phyloP scores from a whole-genome alignment of 2,329 filamentous ascomycete genomes.

The Akanthomyces lecanii region DNA sequence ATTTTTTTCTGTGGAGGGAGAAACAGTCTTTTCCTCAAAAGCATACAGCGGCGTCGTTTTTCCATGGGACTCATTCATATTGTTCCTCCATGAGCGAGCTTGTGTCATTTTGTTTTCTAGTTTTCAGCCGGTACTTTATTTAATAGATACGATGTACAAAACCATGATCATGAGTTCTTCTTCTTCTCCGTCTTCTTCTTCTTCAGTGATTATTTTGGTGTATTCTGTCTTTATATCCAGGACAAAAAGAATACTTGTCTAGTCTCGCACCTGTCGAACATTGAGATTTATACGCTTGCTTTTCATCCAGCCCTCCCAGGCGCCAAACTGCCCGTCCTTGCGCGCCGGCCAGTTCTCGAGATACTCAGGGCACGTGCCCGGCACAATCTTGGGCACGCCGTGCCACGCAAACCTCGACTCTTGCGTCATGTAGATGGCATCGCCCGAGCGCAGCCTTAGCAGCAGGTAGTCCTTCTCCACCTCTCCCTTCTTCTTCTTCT shows the following conservation, averaged over 20 bases:
- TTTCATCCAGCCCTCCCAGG: conserved; percentile 83
- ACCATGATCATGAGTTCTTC: too few species aligned
- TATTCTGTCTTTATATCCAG: not conserved
- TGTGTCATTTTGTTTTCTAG: not conserved
- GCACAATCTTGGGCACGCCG: conserved; percentile 82
- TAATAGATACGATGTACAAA: conserved; percentile 11
- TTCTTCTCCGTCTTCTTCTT: not conserved
- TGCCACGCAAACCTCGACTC: conserved; percentile 89
- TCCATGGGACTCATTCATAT: not conserved
- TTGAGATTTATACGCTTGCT: conserved; percentile 89
- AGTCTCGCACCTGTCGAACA: conserved; percentile 78
- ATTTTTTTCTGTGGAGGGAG: not conserved
- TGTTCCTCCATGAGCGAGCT: conserved; percentile 10
- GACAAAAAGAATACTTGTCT: not conserved
- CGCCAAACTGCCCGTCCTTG: conserved; percentile 49
- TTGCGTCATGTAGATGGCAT: conserved; percentile 85
- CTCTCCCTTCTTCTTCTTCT: conserved; percentile 23
- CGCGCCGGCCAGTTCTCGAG: conserved; percentile 69
- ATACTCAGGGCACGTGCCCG: conserved; percentile 71
- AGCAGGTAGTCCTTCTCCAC: conserved; percentile 49
- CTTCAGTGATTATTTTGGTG: not conserved
- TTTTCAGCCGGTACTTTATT: not conserved
- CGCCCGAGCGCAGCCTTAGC: conserved; percentile 73
- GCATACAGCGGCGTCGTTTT: conserved; percentile 8
- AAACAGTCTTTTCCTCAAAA: not conserved